A percentile compares a stretch with the other conserved stretches of the same genome.
These are phyloP conservation scores for Tulasnella calospora DNA, from an alignment of 768 basidiomycete species.

Conservation along the genomic window DNA sequence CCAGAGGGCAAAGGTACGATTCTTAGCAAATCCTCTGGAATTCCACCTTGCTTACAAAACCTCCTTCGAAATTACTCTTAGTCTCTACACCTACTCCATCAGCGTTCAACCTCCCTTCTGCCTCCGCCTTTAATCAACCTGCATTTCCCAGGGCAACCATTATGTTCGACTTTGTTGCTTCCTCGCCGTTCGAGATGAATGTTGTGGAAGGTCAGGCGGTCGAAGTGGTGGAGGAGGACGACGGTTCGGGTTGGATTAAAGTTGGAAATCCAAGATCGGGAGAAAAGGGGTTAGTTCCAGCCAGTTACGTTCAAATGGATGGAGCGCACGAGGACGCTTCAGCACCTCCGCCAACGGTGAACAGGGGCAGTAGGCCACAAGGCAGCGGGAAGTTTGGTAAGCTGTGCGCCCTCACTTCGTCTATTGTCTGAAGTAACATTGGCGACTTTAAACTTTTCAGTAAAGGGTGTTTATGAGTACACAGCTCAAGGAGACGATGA, in stretches of 20 bases:
- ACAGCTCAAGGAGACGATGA: constrained; percentile 68
- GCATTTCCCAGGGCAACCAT: constrained; percentile 50
- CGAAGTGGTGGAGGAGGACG: constrained; percentile 69
- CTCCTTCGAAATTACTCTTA: not conserved
- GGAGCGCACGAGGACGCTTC: constrained; percentile 29
- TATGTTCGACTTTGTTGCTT: constrained; percentile 67
- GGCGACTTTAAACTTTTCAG: constrained; percentile 38
- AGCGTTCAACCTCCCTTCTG: constrained; percentile 41
- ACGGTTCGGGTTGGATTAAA: constrained; percentile 84
- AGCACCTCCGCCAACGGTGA: not conserved
- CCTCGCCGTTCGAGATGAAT: constrained; percentile 71
- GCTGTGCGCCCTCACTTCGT: constrained; percentile 30
- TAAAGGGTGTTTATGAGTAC: constrained; percentile 79
- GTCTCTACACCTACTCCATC: constrained; percentile 48
- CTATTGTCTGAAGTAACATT: not conserved
- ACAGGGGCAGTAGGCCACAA: constrained; percentile 27
- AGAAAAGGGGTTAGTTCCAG: constrained; percentile 71
- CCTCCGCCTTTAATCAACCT: not conserved
- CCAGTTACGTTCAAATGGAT: constrained; percentile 60
- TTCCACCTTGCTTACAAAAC: not conserved
- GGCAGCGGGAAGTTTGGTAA: constrained; percentile 51
- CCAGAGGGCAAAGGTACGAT: not conserved
- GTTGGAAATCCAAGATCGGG: constrained; percentile 51
- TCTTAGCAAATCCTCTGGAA: not conserved
- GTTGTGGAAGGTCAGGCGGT: constrained; percentile 62